A percentile compares a stretch with the other conserved stretches of the same genome.
phyloP scores from a whole-genome alignment of 192 early-diverging fungal genomes.

The Gonapodya prolifera region DNA sequence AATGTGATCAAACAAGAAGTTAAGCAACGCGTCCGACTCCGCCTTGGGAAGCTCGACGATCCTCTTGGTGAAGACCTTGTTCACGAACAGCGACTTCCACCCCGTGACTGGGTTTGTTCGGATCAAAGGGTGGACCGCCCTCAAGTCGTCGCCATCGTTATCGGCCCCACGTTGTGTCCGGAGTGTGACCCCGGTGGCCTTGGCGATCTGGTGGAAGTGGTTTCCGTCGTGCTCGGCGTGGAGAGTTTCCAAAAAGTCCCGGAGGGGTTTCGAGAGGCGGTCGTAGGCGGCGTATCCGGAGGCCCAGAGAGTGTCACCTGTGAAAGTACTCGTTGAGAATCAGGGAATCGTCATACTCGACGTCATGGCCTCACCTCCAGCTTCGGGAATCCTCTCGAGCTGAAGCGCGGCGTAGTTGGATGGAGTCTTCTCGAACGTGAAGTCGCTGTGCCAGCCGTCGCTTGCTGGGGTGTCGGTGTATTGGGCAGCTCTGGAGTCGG shows the following conservation, averaged over 20 bases:
- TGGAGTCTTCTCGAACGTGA: slow-evolving; percentile 41
- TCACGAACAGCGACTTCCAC: slow-evolving; percentile 27
- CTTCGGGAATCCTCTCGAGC: slow-evolving; percentile 29
- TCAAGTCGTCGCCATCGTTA: slow-evolving; percentile 17
- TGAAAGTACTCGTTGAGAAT: too few species aligned
- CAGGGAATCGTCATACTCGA: too few species aligned
- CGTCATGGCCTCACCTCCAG: too few species aligned
- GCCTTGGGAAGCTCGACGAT: slow-evolving; percentile 23
- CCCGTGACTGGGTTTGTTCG: slow-evolving; percentile 40
- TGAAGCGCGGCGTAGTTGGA: slow-evolving; percentile 36
- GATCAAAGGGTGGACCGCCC: slow-evolving; percentile 29
- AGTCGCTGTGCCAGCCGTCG: slow-evolving; percentile 36
- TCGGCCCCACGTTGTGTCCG: slow-evolving; percentile 12
- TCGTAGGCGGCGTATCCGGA: slow-evolving; percentile 26
- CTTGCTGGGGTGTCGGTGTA: slow-evolving; percentile 19
- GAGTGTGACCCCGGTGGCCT: not conserved
- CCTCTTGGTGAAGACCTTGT: slow-evolving; percentile 16
- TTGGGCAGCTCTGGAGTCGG: slow-evolving; percentile 18
- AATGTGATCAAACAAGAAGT: slow-evolving; percentile 18
- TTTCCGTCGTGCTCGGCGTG: slow-evolving; percentile 13
- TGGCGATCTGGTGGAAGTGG: not conserved
- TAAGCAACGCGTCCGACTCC: slow-evolving; percentile 24
- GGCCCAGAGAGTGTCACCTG: slow-evolving; percentile 26
- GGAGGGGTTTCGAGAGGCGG: slow-evolving; percentile 15
- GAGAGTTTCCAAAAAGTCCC: slow-evolving; percentile 16